Evolutionary conservation across 306 rosid genomes (phyloP).

Genomic region (Cucumis hystrix): DNA sequence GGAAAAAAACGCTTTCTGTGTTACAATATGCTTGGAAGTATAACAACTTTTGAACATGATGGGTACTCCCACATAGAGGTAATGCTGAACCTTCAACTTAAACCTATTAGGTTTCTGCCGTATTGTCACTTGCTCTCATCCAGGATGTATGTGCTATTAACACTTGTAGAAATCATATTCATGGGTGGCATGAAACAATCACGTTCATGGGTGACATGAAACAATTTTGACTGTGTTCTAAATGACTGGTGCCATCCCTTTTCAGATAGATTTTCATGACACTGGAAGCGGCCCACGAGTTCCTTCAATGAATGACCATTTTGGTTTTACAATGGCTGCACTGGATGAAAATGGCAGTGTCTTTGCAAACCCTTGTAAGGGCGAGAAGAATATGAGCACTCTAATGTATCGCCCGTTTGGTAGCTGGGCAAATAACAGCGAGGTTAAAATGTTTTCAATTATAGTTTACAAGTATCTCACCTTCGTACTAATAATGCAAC

Average conservation of each 20-base stretch:
- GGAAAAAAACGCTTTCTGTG: constrained; percentile 82
- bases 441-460: constrained; percentile 40
- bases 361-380: constrained; percentile 91
- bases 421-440: constrained; percentile 89
- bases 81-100: not conserved
- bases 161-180: not conserved
- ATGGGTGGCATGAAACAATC: not conserved
- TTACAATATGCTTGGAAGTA: constrained; percentile 87
- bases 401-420: constrained; percentile 93
- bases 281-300: constrained; percentile 79
- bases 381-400: constrained; percentile 85
- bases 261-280: constrained; percentile 91
- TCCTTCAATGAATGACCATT: constrained; percentile 96
- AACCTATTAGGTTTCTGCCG: not conserved
- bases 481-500: not conserved
- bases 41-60: constrained; percentile 68
- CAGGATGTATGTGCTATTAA: not conserved
- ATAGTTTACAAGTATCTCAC: not conserved
- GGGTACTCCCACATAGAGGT: constrained; percentile 96
- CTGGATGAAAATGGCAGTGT: constrained; percentile 69
- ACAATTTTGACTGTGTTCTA: constrained; percentile 2
- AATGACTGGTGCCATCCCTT: constrained; percentile 4
- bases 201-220: not conserved
- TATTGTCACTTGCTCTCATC: not conserved
- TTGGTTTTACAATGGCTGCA: constrained; percentile 96